phyloP scores from a whole-genome alignment of 2,329 filamentous ascomycete genomes.

The Colletotrichum simmondsii region DNA sequence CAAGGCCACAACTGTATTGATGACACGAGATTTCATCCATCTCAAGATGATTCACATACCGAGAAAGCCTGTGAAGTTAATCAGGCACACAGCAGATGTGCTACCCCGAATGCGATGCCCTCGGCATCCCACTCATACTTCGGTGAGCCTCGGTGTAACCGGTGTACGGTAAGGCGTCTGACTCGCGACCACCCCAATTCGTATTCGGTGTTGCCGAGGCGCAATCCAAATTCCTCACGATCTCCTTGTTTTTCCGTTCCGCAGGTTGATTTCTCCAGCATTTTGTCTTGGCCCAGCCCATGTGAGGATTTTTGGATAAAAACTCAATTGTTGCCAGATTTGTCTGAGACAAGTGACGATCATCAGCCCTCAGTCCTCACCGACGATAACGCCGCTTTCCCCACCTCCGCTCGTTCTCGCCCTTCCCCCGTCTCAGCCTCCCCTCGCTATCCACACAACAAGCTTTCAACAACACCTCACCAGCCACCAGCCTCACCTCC shows the following conservation, averaged over 20 bases:
- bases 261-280: neutral
- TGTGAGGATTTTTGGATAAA: neutral
- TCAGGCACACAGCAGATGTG: too few relatives aligned
- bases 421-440: neutral
- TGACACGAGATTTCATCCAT: too few relatives aligned
- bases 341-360: constrained; percentile 1
- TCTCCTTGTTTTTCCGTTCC: constrained; percentile 32
- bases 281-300: neutral
- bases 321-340: neutral
- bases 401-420: neutral
- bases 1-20: too few relatives aligned
- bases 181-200: constrained; percentile 20
- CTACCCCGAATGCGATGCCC: too few relatives aligned
- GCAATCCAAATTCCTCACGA: neutral
- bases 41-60: too few relatives aligned
- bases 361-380: neutral
- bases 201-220: neutral
- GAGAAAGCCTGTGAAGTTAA: too few relatives aligned
- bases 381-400: neutral
- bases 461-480: neutral
- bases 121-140: neutral
- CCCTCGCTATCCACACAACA: neutral
- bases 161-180: constrained; percentile 13
- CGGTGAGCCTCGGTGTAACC: neutral
- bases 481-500: neutral